Evolutionary conservation across 208 protist species (phyloP).

Genomic region (Leishmania turanica): DNA sequence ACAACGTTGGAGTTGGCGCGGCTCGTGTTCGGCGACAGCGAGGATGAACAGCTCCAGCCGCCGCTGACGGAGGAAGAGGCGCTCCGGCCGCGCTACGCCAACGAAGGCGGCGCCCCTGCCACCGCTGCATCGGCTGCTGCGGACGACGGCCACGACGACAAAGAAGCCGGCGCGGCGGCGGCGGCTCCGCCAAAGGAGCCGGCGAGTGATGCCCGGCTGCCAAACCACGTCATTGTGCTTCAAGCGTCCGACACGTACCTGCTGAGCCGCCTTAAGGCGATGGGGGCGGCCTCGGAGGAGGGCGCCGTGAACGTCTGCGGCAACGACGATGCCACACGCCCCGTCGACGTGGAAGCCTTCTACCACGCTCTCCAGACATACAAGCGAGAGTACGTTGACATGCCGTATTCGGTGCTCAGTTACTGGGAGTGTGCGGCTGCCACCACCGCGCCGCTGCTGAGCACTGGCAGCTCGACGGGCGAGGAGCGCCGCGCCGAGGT

Average conservation of each 20-base stretch:
- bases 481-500: constrained; percentile 33
- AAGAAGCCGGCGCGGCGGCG: constrained; percentile 19
- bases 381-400: constrained; percentile 59
- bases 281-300: constrained; percentile 25
- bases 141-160: background rate
- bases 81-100: constrained; percentile 35
- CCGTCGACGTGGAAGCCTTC: constrained; percentile 60
- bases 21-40: constrained; percentile 66
- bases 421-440: constrained; percentile 84
- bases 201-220: constrained; percentile 60
- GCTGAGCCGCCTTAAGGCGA: constrained; percentile 64
- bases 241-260: constrained; percentile 79
- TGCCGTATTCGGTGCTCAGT: constrained; percentile 68
- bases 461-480: constrained; percentile 34
- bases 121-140: constrained; percentile 1
- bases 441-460: constrained; percentile 31
- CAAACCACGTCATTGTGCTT: constrained; percentile 81
- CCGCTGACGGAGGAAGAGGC: constrained; percentile 85
- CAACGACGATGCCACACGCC: constrained; percentile 12
- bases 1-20: constrained; percentile 81
- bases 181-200: constrained; percentile 35
- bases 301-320: constrained; percentile 1
- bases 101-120: background rate
- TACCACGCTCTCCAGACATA: constrained; percentile 57
- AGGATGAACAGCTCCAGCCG: constrained; percentile 39